A percentile compares a stretch with the other conserved stretches of the same genome.
These are phyloP conservation scores for Gymnopilus junonius DNA, from an alignment of 768 basidiomycete species.

Conservation along the genomic window DNA sequence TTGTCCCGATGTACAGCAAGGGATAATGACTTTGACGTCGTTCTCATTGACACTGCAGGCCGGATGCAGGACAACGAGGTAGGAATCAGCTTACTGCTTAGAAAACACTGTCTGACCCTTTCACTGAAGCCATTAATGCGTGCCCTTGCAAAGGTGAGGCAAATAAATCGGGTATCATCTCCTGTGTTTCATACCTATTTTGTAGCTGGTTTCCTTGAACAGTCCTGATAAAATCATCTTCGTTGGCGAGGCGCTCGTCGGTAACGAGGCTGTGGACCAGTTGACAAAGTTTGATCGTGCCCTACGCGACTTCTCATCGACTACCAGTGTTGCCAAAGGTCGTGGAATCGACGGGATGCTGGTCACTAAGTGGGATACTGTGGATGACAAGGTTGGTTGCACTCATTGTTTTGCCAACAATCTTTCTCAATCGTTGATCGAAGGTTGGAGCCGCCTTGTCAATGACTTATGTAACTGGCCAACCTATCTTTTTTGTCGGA, in stretches of 20 bases:
- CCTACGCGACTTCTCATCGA: conserved; percentile 87
- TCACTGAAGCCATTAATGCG: conserved; percentile 85
- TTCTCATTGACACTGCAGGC: conserved; percentile 97
- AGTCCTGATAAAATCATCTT: conserved; percentile 97
- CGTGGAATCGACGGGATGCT: conserved; percentile 98
- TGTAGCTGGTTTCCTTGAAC: conserved; percentile 88
- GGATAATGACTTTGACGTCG: conserved; percentile 93
- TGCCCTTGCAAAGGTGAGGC: conserved; percentile 86
- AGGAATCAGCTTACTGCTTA: conserved; percentile 16
- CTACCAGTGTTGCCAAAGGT: conserved; percentile 66
- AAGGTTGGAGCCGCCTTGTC: conserved; percentile 98
- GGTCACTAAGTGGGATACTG: conserved; percentile 99
- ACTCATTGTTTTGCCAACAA: conserved; percentile 1
- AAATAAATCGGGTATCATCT: neutral
- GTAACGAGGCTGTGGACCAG: conserved; percentile 99
- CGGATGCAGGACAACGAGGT: conserved; percentile 99
- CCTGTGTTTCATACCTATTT: conserved; percentile 7
- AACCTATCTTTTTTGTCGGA: conserved; percentile 97
- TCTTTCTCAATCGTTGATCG: conserved; percentile 6
- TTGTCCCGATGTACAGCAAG: conserved; percentile 54
- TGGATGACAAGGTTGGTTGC: conserved; percentile 85
- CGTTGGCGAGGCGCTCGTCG: conserved; percentile 97
- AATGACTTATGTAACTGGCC: conserved; percentile 99
- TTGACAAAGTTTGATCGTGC: conserved; percentile 96
- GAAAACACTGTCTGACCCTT: neutral